These are phyloP conservation scores for Aspergillus hortae DNA, from an alignment of 2,329 filamentous ascomycete genomes.

Conservation along the genomic window DNA sequence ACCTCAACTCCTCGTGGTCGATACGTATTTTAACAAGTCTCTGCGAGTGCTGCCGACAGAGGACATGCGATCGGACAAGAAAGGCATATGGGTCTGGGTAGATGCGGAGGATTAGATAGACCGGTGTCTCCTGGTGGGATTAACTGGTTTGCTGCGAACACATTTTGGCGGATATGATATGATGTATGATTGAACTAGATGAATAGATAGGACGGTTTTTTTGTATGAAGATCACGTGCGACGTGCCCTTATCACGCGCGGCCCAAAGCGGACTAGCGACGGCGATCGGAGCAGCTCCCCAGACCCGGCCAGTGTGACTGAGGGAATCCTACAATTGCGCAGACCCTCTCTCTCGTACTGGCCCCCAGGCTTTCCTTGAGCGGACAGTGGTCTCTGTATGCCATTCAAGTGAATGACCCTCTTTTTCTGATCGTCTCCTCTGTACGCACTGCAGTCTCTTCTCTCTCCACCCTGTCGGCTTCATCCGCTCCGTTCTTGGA, in stretches of 20 bases:
- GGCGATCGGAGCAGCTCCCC: slow-evolving; percentile 19
- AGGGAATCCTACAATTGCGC: slow-evolving; percentile 4
- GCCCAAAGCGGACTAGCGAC: slow-evolving; percentile 17
- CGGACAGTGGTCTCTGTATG: background rate
- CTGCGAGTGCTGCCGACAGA: slow-evolving; percentile 76
- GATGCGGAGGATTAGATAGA: slow-evolving; percentile 34
- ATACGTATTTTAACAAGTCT: slow-evolving; percentile 91
- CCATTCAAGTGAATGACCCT: background rate
- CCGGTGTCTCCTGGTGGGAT: background rate
- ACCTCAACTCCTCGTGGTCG: slow-evolving; percentile 72
- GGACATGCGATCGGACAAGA: slow-evolving; percentile 58
- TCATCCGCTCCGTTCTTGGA: slow-evolving; percentile 1
- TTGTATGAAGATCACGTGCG: slow-evolving; percentile 16
- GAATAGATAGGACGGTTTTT: background rate
- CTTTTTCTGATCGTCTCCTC: background rate
- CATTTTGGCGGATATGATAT: background rate
- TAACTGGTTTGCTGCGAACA: background rate
- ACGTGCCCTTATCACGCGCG: slow-evolving; percentile 17
- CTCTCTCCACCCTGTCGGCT: slow-evolving; percentile 1
- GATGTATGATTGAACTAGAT: background rate
- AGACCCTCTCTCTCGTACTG: background rate
- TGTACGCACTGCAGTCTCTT: background rate
- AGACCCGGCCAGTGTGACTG: slow-evolving; percentile 7
- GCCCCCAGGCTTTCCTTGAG: background rate
- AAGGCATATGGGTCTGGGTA: slow-evolving; percentile 45